These are phyloP conservation scores for Geum urbanum DNA, from an alignment of 306 rosid species.

Conservation along the genomic window DNA sequence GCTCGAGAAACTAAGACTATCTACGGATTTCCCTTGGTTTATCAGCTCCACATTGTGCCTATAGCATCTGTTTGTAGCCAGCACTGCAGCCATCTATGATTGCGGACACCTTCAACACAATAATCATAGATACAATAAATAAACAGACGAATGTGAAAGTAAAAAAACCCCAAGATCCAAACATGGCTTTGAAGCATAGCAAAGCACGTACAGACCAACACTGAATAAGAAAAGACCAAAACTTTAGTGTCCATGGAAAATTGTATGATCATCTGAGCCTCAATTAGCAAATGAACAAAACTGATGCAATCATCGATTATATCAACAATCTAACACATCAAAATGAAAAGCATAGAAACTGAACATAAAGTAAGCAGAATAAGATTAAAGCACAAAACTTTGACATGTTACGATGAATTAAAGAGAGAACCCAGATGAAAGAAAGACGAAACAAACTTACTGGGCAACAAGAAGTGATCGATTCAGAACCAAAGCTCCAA, in stretches of 20 bases:
- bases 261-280: background rate
- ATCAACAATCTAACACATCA: background rate
- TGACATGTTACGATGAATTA: background rate
- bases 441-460: conserved; percentile 21
- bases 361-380: background rate
- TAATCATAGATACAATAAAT: conserved; percentile 14
- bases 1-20: conserved; percentile 53
- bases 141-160: background rate
- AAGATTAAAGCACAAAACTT: background rate
- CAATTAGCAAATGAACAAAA: background rate
- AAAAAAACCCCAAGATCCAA: background rate
- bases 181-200: conserved; percentile 4
- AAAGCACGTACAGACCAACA: conserved; percentile 1
- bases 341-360: conserved; percentile 7
- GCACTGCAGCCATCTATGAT: conserved; percentile 50
- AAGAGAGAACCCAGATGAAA: conserved; percentile 30
- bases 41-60: conserved; percentile 39
- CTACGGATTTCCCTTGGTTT: conserved; percentile 36
- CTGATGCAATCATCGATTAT: background rate
- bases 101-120: conserved; percentile 23
- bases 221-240: conserved; percentile 2
- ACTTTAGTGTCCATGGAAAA: background rate
- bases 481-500: conserved; percentile 17
- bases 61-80: conserved; percentile 62
- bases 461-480: conserved; percentile 1